These are phyloP conservation scores for Diaporthe batatas DNA, from an alignment of 2,329 filamentous ascomycete genomes.

Conservation along the genomic window DNA sequence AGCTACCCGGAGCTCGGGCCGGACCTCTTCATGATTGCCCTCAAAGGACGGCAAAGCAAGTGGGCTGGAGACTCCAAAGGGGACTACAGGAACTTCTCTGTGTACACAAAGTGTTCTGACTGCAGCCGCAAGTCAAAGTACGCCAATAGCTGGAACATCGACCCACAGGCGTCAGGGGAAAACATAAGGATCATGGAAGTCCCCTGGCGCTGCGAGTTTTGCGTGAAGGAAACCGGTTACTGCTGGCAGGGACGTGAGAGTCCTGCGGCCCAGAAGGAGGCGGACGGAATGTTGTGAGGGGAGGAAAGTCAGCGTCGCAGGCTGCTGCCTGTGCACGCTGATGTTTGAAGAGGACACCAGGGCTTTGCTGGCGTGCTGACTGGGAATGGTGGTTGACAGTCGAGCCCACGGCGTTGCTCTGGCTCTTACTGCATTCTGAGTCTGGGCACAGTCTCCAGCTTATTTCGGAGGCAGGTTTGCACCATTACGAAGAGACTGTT, in stretches of 20 bases:
- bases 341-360: no score
- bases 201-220: neutral
- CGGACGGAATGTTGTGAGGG: neutral
- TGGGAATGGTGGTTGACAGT: neutral
- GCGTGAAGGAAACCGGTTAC: neutral
- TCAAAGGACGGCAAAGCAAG: neutral
- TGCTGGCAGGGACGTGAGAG: neutral
- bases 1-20: neutral
- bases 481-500: neutral
- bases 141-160: neutral
- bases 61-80: slow-evolving; percentile 5
- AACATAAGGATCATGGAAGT: neutral
- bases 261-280: neutral
- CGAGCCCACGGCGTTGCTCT: neutral
- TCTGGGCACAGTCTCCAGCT: neutral
- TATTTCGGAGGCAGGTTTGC: neutral
- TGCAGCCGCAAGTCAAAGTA: neutral
- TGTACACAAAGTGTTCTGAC: neutral
- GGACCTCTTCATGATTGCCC: neutral
- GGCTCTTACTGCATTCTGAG: neutral
- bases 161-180: neutral
- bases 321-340: no score
- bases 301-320: neutral
- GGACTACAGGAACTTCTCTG: neutral
- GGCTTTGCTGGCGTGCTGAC: neutral